Base-by-base conservation (phyloP, 106 monocot genomes). In the Dactylorhiza incarnata region DNA sequence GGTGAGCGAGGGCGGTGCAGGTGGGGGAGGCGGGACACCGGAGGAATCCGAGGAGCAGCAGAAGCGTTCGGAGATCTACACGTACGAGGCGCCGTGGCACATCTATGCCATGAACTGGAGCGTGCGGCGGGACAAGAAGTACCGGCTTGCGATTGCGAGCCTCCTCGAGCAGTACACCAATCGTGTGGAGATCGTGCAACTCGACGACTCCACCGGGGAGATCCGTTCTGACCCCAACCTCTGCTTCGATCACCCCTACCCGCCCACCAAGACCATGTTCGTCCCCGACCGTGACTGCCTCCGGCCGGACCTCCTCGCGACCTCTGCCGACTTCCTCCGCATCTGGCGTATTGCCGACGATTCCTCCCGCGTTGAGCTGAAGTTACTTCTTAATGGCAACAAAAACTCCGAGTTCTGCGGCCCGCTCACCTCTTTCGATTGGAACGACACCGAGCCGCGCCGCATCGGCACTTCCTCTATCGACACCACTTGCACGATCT, bases 61-160 rank as follows among this genome's bases (percentile, higher is more conserved):
- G 83, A 89, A 89, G 89, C 84, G 97, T 20, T 94, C 97, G 71
- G 97, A 99, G 94, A 99, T 99, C 89, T 99, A 99, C 91, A 99
- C 97, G 0, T 99, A 99, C 86, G 97, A 99, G 80, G 97, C 91
- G 8, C 87, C 89, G 0, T 97, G 96, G 96, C 96, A 91, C 84
- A 88, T 97, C 91, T 99, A 99, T 87, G 89, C 89, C 37, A 99
- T 99, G 97, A 99, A 99, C 89, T 99, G 94, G 97, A 88, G 87
- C 89, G 97, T 94, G 23, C 94, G 97, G 23, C 87, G 94, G 29
- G 94, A 99, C 87, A 91, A 99, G 94, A 87, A 80, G 83, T 94
- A 97, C 89, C 91, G 96, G 43, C 85, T 97, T 6, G 93, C 94
- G 43, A 99, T 99, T 80, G 85, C 91, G 22, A 86, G 86, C 80